A percentile compares a stretch with the other conserved stretches of the same genome.
Evolutionary conservation across 345 rosid genomes (phyloP).

Genomic region (Melaleuca alternifolia): DNA sequence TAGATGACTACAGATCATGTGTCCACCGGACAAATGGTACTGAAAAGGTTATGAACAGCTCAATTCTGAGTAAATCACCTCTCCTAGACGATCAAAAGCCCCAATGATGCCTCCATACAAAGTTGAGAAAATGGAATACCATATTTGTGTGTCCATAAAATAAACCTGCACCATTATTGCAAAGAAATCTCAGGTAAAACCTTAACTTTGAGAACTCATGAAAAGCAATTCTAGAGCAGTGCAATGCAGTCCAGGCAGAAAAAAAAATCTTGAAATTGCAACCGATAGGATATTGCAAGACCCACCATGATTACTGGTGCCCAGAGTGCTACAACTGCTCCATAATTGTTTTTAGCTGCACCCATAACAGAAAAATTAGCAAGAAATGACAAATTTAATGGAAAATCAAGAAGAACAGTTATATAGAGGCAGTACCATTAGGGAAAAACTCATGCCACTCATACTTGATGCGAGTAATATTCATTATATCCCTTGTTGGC

Average conservation of each 20-base stretch:
- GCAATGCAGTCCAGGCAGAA: background rate
- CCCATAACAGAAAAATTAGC: conserved; percentile 2
- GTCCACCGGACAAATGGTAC: background rate
- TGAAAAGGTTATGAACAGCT: background rate
- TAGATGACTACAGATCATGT: background rate
- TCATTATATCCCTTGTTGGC: conserved; percentile 88
- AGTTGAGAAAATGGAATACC: conserved; percentile 89
- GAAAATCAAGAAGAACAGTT: background rate
- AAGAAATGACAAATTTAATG: conserved; percentile 1
- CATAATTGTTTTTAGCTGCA: conserved; percentile 63
- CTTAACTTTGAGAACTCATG: background rate
- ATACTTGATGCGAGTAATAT: conserved; percentile 47
- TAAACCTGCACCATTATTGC: conserved; percentile 46
- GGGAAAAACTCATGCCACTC: conserved; percentile 95
- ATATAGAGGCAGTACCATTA: conserved; percentile 31
- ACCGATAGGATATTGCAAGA: background rate
- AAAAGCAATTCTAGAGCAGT: background rate
- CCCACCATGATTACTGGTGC: conserved; percentile 67
- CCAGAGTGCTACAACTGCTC: conserved; percentile 81
- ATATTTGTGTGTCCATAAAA: conserved; percentile 94
- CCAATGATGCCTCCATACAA: conserved; percentile 86
- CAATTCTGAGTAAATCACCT: conserved; percentile 36
- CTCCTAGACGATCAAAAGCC: conserved; percentile 94
- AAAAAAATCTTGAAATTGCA: background rate
- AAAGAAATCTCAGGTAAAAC: background rate